These are phyloP conservation scores for Galerina sulciceps DNA, from an alignment of 768 basidiomycete species.

Conservation along the genomic window DNA sequence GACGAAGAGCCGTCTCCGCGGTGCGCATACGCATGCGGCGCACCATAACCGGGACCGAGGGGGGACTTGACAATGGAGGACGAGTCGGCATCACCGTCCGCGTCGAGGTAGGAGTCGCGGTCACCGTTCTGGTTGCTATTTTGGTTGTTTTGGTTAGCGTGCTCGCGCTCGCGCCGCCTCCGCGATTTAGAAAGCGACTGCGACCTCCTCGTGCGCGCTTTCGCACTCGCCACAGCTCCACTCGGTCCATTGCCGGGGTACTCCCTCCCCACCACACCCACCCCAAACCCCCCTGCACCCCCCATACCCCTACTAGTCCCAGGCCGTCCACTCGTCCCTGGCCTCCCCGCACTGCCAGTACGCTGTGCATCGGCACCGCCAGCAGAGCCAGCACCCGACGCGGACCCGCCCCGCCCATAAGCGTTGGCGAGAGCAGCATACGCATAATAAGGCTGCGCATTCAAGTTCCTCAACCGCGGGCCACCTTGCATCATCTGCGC, in stretches of 20 bases:
- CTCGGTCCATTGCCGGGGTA: background rate
- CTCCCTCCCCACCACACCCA: background rate
- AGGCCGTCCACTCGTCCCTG: background rate
- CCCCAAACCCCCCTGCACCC: background rate
- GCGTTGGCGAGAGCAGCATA: constrained; percentile 22
- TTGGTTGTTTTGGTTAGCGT: background rate
- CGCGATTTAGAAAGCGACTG: background rate
- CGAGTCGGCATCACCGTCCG: background rate
- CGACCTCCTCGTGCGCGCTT: background rate
- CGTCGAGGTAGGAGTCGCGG: background rate
- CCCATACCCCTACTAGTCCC: background rate
- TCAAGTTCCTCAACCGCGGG: constrained; percentile 15
- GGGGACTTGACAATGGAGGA: background rate
- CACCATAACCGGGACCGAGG: background rate
- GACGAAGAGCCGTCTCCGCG: background rate
- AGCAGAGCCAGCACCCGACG: background rate
- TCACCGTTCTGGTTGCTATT: background rate
- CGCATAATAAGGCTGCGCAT: constrained; percentile 27
- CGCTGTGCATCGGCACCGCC: background rate
- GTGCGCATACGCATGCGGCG: no score
- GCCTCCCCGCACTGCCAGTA: background rate
- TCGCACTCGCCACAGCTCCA: background rate
- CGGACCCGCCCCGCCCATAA: constrained; percentile 6
- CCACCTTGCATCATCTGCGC: constrained; percentile 2
- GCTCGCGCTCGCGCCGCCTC: background rate